Evolutionary conservation across 2,329 filamentous ascomycete genomes (phyloP).

Genomic region (Xylaria digitata): DNA sequence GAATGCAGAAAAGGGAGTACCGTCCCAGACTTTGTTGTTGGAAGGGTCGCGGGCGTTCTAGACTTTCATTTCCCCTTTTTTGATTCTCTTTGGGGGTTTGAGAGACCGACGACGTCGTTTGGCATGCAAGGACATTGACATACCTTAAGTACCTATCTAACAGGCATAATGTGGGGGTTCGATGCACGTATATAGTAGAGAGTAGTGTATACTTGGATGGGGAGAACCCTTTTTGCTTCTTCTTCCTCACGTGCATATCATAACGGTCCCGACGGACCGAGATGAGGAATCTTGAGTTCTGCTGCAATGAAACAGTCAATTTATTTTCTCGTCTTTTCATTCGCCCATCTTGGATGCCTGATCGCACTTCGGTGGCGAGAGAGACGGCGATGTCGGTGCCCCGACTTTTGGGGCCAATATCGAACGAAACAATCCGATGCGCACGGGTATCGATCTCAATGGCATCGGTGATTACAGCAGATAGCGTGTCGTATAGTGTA

Average conservation of each 20-base stretch:
- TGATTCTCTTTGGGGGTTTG: not conserved
- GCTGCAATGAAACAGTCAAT: constrained; percentile 24
- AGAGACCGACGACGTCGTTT: constrained; percentile 9
- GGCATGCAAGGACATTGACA: constrained; percentile 13
- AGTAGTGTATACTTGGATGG: not conserved
- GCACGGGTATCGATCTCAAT: constrained; percentile 31
- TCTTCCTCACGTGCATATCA: constrained; percentile 17
- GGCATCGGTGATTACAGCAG: constrained; percentile 22
- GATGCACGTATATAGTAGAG: constrained; percentile 5
- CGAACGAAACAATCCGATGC: constrained; percentile 30
- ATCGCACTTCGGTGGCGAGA: constrained; percentile 11
- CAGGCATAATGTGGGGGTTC: not conserved
- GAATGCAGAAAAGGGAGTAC: constrained; percentile 30
- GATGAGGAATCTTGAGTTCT: constrained; percentile 19
- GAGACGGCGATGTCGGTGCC: constrained; percentile 18
- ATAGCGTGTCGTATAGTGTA: constrained; percentile 2
- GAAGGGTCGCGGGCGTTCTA: constrained; percentile 30
- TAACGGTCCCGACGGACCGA: constrained; percentile 25
- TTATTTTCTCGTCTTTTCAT: not conserved
- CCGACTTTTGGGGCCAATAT: constrained; percentile 10
- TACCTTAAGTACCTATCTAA: not conserved
- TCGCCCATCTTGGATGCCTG: not conserved
- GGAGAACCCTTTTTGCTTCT: not conserved
- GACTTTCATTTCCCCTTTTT: constrained; percentile 21
- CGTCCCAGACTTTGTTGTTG: constrained; percentile 21